A percentile compares a stretch with the other conserved stretches of the same genome.
Conservation (phyloP, 768 basidiomycete genomes). For the Panellus pusillus region DNA sequence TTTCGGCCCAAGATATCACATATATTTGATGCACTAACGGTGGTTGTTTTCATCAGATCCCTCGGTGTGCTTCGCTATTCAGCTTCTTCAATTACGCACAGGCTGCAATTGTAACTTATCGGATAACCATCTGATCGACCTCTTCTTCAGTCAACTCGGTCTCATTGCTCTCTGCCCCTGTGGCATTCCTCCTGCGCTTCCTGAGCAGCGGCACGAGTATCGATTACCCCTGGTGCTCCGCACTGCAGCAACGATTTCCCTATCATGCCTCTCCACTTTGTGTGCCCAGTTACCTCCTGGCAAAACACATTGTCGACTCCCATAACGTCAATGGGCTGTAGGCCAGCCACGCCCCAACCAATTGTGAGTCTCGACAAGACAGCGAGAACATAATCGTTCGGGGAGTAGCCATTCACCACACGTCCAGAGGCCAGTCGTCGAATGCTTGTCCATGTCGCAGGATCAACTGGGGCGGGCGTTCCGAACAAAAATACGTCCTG, state of each 20-base stretch:
- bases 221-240: conserved; percentile 39
- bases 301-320: conserved; percentile 55
- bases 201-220: conserved; percentile 32
- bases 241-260: conserved; percentile 44
- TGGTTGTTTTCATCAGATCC: too few species aligned
- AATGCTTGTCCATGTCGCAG: conserved; percentile 42
- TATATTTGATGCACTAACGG: too few species aligned
- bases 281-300: conserved; percentile 48
- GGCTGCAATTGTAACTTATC: background rate
- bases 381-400: conserved; percentile 54
- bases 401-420: conserved; percentile 54
- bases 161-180: conserved; percentile 20
- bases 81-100: conserved; percentile 5
- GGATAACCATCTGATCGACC: conserved; percentile 12
- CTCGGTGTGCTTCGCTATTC: too few species aligned
- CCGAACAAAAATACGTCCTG: conserved; percentile 60
- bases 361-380: conserved; percentile 49
- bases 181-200: conserved; percentile 33
- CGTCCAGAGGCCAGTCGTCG: conserved; percentile 52
- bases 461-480: conserved; percentile 43
- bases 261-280: conserved; percentile 50
- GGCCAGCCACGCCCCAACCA: conserved; percentile 52
- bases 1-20: too few species aligned
- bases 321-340: conserved; percentile 45
- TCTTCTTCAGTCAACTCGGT: conserved; percentile 21